These are phyloP conservation scores for Acacia crassicarpa DNA, from an alignment of 306 rosid species.

Conservation along the genomic window DNA sequence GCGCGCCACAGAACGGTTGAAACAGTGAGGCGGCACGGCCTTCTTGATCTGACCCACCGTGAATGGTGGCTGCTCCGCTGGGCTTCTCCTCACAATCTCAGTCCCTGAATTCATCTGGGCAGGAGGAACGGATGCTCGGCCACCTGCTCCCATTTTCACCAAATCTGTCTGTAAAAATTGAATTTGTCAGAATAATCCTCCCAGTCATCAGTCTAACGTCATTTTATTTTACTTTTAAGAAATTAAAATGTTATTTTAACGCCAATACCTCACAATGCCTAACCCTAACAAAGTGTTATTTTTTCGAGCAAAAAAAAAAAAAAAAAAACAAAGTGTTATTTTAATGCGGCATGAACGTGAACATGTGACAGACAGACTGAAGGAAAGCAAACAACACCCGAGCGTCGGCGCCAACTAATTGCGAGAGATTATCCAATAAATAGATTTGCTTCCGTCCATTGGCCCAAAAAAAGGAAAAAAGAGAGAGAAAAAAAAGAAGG, in stretches of 20 bases:
- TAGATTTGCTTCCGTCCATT: neutral
- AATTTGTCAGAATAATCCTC: slow-evolving; percentile 9
- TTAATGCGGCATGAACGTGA: neutral
- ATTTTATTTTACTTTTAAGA: neutral
- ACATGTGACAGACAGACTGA: neutral
- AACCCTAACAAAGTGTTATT: neutral
- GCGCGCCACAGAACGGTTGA: neutral
- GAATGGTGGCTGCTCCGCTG: neutral
- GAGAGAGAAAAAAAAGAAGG: too few relatives aligned
- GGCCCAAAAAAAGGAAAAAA: too few relatives aligned
- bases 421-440: neutral
- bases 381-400: neutral
- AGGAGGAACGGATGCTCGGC: slow-evolving; percentile 70
- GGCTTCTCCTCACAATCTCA: neutral
- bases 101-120: slow-evolving; percentile 43
- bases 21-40: slow-evolving; percentile 12
- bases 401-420: neutral
- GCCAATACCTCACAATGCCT: neutral
- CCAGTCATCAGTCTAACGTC: neutral
- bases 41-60: neutral
- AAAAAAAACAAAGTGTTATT: neutral
- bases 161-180: slow-evolving; percentile 40
- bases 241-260: neutral
- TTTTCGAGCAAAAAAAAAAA: too few relatives aligned
- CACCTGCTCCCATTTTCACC: slow-evolving; percentile 89